Conservation (phyloP, 106 monocot species). For the Hemerocallis citrina region DNA sequence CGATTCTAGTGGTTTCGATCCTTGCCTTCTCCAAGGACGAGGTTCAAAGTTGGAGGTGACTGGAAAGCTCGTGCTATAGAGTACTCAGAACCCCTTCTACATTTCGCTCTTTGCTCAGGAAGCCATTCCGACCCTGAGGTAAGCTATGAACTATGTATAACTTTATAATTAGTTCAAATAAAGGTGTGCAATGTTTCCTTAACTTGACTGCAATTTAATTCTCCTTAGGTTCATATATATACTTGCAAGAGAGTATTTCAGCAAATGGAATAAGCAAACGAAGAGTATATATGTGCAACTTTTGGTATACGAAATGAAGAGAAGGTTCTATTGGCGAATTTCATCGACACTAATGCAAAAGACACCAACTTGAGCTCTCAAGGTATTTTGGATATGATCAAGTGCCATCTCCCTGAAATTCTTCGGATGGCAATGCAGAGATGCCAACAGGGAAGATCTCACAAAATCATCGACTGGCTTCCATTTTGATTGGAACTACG, state of each 20-base stretch:
- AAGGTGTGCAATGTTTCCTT: too few species aligned
- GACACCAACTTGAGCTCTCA: conserved; percentile 35
- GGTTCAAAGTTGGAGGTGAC: conserved; percentile 54
- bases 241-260: conserved; percentile 34
- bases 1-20: conserved; percentile 8
- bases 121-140: conserved; percentile 97
- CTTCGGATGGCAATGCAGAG: conserved; percentile 43
- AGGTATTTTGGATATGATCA: conserved; percentile 47
- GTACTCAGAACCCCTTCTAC: conserved; percentile 65
- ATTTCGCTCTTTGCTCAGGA: conserved; percentile 89
- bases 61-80: conserved; percentile 60
- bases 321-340: conserved; percentile 56
- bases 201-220: too few species aligned
- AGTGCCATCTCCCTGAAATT: conserved; percentile 53
- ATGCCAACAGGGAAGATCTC: conserved; percentile 44
- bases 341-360: conserved; percentile 48
- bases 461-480: conserved; percentile 62
- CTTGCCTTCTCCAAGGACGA: conserved; percentile 32
- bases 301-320: conserved; percentile 58
- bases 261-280: conserved; percentile 63
- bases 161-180: too few species aligned
- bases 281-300: conserved; percentile 63
- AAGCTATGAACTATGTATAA: conserved; percentile 13
- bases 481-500: too few species aligned
- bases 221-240: conserved; percentile 51